These are phyloP conservation scores for Haematococcus sp. DNA, from an alignment of 139 green algal genomes.

Conservation along the genomic window DNA sequence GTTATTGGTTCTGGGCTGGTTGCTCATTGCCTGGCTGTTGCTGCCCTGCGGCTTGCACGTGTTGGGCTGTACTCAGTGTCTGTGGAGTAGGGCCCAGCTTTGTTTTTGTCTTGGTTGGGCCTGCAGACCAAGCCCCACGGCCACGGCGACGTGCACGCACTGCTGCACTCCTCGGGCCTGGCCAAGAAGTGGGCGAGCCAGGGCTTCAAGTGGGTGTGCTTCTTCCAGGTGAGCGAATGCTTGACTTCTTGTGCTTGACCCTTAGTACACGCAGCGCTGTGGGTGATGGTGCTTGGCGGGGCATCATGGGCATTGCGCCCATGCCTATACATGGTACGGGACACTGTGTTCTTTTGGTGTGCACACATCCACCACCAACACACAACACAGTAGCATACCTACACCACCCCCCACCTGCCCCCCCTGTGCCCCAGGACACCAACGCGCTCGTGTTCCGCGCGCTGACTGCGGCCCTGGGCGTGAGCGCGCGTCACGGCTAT, in stretches of 20 bases:
- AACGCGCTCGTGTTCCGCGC: slow-evolving; percentile 94
- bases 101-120: background rate
- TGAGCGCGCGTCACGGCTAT: slow-evolving; percentile 67
- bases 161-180: slow-evolving; percentile 82
- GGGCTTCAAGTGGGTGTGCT: slow-evolving; percentile 92
- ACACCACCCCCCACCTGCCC: background rate
- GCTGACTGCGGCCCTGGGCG: slow-evolving; percentile 81
- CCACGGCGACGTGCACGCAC: slow-evolving; percentile 96
- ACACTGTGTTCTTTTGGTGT: background rate
- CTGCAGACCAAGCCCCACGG: slow-evolving; percentile 97
- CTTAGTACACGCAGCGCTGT: too few species aligned
- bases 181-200: slow-evolving; percentile 59
- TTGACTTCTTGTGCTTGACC: too few species aligned
- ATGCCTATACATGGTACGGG: background rate
- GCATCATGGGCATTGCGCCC: too few species aligned
- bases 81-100: background rate
- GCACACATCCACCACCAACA: background rate
- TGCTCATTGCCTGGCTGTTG: too few species aligned
- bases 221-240: slow-evolving; percentile 89
- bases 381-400: background rate
- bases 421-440: slow-evolving; percentile 80
- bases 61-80: background rate
- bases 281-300: too few species aligned
- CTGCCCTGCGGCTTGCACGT: too few species aligned
- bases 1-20: too few species aligned